A percentile compares a stretch with the other conserved stretches of the same genome.
Evolutionary conservation across 140 eudicot species (phyloP).

Genomic region (Flaveria floridana): DNA sequence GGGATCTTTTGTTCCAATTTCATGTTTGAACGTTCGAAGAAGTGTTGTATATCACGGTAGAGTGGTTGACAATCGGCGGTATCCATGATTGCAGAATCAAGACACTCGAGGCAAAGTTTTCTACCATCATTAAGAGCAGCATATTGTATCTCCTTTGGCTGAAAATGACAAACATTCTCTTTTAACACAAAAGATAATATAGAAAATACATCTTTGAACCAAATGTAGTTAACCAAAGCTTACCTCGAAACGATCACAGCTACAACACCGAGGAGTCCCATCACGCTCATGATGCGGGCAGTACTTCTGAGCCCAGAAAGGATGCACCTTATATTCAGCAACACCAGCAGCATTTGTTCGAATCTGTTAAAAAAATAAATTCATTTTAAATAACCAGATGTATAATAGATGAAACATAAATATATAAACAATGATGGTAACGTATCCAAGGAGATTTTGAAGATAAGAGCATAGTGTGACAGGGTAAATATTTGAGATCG

Average conservation of each 20-base stretch:
- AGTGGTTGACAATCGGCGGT: slow-evolving; percentile 73
- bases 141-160: slow-evolving; percentile 62
- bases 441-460: background rate
- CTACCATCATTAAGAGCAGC: slow-evolving; percentile 79
- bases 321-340: slow-evolving; percentile 71
- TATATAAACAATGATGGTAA: background rate
- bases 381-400: slow-evolving; percentile 10
- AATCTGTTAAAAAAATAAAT: slow-evolving; percentile 41
- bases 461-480: slow-evolving; percentile 10
- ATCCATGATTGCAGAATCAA: slow-evolving; percentile 81
- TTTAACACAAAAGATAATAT: background rate
- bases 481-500: too few relatives aligned
- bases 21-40: slow-evolving; percentile 66
- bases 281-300: slow-evolving; percentile 73
- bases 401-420: slow-evolving; percentile 2
- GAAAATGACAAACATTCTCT: slow-evolving; percentile 20
- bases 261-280: slow-evolving; percentile 80
- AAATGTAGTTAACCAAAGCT: slow-evolving; percentile 27
- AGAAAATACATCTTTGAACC: background rate
- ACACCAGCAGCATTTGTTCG: slow-evolving; percentile 72
- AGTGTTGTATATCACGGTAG: slow-evolving; percentile 62
- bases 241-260: slow-evolving; percentile 91
- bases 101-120: slow-evolving; percentile 76
- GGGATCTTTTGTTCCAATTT: slow-evolving; percentile 79
- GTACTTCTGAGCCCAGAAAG: slow-evolving; percentile 88